Evolutionary conservation across 345 rosid genomes (phyloP).

Genomic region (Toxicodendron radicans): DNA sequence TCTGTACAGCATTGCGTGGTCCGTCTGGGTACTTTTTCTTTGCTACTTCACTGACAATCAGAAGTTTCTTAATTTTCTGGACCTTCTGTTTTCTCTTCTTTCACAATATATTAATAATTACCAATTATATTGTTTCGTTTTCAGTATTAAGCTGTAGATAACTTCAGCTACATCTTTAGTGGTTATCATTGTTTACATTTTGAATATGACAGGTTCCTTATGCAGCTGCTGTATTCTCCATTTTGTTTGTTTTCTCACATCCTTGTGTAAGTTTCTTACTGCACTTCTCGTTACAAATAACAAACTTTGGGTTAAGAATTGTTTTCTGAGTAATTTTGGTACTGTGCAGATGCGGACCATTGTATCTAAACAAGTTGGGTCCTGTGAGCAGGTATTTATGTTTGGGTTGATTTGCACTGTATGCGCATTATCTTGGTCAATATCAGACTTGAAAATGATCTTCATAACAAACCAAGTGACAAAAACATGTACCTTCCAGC

Average conservation of each 20-base stretch:
- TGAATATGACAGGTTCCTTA: slow-evolving; percentile 68
- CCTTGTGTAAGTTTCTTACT: slow-evolving; percentile 67
- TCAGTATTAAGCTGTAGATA: neutral
- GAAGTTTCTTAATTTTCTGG: slow-evolving; percentile 1
- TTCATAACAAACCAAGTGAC: neutral
- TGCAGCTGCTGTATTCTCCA: slow-evolving; percentile 61
- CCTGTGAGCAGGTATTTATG: slow-evolving; percentile 69
- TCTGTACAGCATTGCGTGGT: slow-evolving; percentile 82
- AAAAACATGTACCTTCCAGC: neutral
- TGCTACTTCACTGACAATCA: slow-evolving; percentile 7
- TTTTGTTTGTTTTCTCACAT: slow-evolving; percentile 56
- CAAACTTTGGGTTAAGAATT: neutral
- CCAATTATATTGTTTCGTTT: neutral
- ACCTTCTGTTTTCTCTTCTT: neutral
- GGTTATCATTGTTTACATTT: slow-evolving; percentile 21
- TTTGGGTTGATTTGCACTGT: neutral
- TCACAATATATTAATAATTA: neutral
- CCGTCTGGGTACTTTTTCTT: slow-evolving; percentile 61
- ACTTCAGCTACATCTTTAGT: neutral
- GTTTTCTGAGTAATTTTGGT: neutral
- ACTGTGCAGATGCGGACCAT: slow-evolving; percentile 72
- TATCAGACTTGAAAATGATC: neutral
- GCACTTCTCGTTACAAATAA: neutral
- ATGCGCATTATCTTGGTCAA: neutral
- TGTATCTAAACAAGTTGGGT: slow-evolving; percentile 82